These are phyloP conservation scores for Colletotrichum graminicola DNA, from an alignment of 2,329 filamentous ascomycete genomes.

Conservation along the genomic window DNA sequence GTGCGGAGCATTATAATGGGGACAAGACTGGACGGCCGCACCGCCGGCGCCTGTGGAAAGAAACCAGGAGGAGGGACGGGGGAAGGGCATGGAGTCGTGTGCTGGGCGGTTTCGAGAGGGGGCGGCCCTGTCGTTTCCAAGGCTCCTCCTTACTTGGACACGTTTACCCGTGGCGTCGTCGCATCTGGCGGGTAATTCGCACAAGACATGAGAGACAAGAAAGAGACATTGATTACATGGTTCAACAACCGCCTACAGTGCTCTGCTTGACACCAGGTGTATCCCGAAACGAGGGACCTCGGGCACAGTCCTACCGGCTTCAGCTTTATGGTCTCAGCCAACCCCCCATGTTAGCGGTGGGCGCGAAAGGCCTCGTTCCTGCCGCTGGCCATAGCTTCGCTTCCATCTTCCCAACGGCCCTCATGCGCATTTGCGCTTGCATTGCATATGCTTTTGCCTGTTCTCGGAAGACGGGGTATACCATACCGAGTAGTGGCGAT, in stretches of 20 bases:
- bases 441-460: slow-evolving; percentile 1
- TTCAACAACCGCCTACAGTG: not conserved
- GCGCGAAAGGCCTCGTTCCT: slow-evolving; percentile 20
- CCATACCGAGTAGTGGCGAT: not conserved
- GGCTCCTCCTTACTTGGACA: not conserved
- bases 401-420: not conserved
- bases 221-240: not conserved
- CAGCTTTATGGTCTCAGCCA: not conserved
- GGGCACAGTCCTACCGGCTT: not conserved
- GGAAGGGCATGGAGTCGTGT: not conserved
- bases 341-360: slow-evolving; percentile 17
- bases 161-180: not conserved
- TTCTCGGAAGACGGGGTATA: not conserved
- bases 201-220: not conserved
- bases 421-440: not conserved
- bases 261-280: not conserved
- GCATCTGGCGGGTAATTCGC: not conserved
- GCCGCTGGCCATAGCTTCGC: not conserved
- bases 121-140: not conserved
- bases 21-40: not conserved
- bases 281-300: not conserved
- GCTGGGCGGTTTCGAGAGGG: no score
- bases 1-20: slow-evolving; percentile 5
- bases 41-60: not conserved
- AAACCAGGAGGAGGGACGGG: not conserved